These are phyloP conservation scores for Asterionellopsis glacialis DNA, from an alignment of 108 stramenopile genomes.

Conservation along the genomic window DNA sequence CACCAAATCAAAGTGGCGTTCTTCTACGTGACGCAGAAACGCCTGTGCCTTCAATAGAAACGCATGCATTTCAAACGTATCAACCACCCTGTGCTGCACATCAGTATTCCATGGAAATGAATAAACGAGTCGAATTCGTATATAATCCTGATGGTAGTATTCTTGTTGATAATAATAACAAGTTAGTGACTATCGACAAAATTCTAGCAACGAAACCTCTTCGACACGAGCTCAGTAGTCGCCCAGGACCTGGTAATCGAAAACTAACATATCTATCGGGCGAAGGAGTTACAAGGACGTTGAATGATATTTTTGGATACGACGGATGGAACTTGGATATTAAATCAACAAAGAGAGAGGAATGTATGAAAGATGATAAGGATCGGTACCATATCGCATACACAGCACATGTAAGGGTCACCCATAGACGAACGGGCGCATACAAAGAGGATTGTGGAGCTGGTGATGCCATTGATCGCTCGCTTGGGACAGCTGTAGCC, in stretches of 20 bases:
- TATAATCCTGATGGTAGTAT: slow-evolving; percentile 42
- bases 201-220: slow-evolving; percentile 69
- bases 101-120: no score
- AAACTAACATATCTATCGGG: slow-evolving; percentile 78
- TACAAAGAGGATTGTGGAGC: slow-evolving; percentile 80
- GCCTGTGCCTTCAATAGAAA: no score
- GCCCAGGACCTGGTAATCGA: slow-evolving; percentile 70
- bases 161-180: slow-evolving; percentile 29
- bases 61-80: no score
- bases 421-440: slow-evolving; percentile 46
- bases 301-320: slow-evolving; percentile 82
- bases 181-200: slow-evolving; percentile 52
- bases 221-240: slow-evolving; percentile 48
- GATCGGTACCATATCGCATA: slow-evolving; percentile 51
- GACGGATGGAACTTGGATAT: slow-evolving; percentile 82
- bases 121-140: slow-evolving; percentile 14
- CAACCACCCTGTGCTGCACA: no score
- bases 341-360: slow-evolving; percentile 35
- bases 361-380: slow-evolving; percentile 42
- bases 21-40: no score
- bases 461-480: slow-evolving; percentile 69
- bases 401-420: slow-evolving; percentile 66
- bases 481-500: slow-evolving; percentile 54
- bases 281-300: slow-evolving; percentile 69
- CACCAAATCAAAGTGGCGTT: no score